phyloP scores from a whole-genome alignment of 768 basidiomycete genomes.

The Boletus patriciae region DNA sequence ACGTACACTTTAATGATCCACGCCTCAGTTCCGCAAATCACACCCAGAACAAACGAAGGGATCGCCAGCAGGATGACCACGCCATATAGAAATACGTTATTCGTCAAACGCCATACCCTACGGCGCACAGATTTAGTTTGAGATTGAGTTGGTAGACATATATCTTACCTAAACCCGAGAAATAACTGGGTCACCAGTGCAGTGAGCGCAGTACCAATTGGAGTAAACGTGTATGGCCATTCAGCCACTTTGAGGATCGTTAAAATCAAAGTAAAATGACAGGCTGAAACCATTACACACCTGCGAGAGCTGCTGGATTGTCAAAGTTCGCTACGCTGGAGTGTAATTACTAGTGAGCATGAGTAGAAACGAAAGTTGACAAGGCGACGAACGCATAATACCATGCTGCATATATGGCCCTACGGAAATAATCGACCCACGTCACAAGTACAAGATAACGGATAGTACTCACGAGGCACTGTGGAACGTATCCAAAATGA shows the following conservation, averaged over 20 bases:
- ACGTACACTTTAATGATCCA: constrained; percentile 44
- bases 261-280: background rate
- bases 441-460: too few relatives aligned
- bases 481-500: constrained; percentile 22
- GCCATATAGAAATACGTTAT: constrained; percentile 26
- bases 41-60: constrained; percentile 43
- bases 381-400: constrained; percentile 12
- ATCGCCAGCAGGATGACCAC: constrained; percentile 39
- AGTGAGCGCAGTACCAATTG: constrained; percentile 45
- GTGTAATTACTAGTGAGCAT: background rate
- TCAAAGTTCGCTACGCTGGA: constrained; percentile 15
- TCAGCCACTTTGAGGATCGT: constrained; percentile 32
- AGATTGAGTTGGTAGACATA: background rate
- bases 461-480: constrained; percentile 15
- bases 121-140: background rate
- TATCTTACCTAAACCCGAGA: constrained; percentile 43
- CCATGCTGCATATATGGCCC: constrained; percentile 23
- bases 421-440: background rate
- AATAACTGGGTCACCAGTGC: constrained; percentile 53
- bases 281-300: background rate
- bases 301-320: constrained; percentile 15
- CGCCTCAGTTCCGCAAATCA: constrained; percentile 43
- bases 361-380: background rate
- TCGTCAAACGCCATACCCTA: constrained; percentile 21
- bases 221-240: constrained; percentile 56